A percentile compares a stretch with the other conserved stretches of the same genome.
These are phyloP conservation scores for Penicillium bialowiezense DNA, from an alignment of 495 filamentous ascomycete species.

Conservation along the genomic window DNA sequence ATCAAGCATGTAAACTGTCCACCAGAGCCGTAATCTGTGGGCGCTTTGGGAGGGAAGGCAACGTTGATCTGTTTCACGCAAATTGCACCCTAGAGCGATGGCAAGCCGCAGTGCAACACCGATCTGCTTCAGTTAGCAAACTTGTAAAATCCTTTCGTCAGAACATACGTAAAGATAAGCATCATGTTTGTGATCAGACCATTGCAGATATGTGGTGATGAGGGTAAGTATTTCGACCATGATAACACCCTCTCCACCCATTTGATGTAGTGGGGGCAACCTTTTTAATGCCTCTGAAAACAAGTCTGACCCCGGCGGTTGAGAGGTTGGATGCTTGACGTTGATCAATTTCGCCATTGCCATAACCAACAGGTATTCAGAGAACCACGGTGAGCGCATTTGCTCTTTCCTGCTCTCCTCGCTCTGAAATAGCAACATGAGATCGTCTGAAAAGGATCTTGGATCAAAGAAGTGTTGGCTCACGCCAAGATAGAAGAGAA, in stretches of 20 bases:
- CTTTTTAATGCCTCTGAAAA: slow-evolving; percentile 21
- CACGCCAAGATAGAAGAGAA: slow-evolving; percentile 23
- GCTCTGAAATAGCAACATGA: slow-evolving; percentile 18
- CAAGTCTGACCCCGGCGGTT: slow-evolving; percentile 17
- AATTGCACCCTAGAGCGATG: slow-evolving; percentile 20
- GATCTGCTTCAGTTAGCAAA: slow-evolving; percentile 10
- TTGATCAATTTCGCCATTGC: slow-evolving; percentile 26
- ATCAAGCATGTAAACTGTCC: slow-evolving; percentile 27
- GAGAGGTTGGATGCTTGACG: slow-evolving; percentile 14
- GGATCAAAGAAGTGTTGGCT: slow-evolving; percentile 26
- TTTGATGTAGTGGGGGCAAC: slow-evolving; percentile 16
- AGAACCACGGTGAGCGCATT: slow-evolving; percentile 17
- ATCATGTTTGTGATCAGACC: slow-evolving; percentile 24
- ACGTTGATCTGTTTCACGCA: slow-evolving; percentile 12
- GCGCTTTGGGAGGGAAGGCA: slow-evolving; percentile 19
- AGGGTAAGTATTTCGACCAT: slow-evolving; percentile 20
- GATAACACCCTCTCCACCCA: slow-evolving; percentile 19
- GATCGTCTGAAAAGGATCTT: slow-evolving; percentile 17
- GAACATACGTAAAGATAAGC: slow-evolving; percentile 20
- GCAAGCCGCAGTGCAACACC: slow-evolving; percentile 20
- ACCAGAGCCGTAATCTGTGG: slow-evolving; percentile 21
- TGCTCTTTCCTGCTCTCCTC: slow-evolving; percentile 5
- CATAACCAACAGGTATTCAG: slow-evolving; percentile 26
- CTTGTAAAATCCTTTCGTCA: background rate
- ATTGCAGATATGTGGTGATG: slow-evolving; percentile 23